Evolutionary conservation across 2,329 filamentous ascomycete species (phyloP).

Genomic region (Aspergillus sp.): DNA sequence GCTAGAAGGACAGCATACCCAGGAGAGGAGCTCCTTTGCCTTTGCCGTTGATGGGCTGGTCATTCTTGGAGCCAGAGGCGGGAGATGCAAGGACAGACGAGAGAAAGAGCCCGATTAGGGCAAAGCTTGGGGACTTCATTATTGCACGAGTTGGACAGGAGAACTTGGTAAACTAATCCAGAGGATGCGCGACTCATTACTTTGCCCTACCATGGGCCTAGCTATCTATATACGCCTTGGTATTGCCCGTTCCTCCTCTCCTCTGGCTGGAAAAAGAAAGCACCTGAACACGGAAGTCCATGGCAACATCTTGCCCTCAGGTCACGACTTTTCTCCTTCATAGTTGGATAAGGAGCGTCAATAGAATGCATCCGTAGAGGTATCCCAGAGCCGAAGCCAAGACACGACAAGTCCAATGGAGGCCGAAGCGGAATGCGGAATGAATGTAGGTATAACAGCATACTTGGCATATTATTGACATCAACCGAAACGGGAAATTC

Average conservation of each 20-base stretch:
- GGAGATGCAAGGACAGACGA: slow-evolving; percentile 9
- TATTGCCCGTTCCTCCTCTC: background rate
- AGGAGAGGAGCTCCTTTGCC: slow-evolving; percentile 52
- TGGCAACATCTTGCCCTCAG: background rate
- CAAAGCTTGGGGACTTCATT: background rate
- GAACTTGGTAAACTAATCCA: background rate
- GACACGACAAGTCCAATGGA: background rate
- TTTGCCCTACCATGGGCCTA: background rate
- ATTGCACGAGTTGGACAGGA: background rate
- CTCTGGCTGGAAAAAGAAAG: background rate
- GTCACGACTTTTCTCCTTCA: background rate
- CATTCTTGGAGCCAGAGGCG: slow-evolving; percentile 38
- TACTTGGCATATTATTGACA: slow-evolving; percentile 20
- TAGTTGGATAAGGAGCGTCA: background rate
- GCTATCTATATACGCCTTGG: background rate
- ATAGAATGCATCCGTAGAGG: no score
- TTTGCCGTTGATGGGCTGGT: slow-evolving; percentile 48
- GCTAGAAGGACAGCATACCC: slow-evolving; percentile 35
- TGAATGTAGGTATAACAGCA: slow-evolving; percentile 13
- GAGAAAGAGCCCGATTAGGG: slow-evolving; percentile 8
- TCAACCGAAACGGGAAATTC: slow-evolving; percentile 8
- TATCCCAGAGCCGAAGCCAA: background rate
- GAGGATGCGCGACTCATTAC: background rate
- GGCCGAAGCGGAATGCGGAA: background rate
- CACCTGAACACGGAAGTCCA: background rate